A percentile compares a stretch with the other conserved stretches of the same genome.
phyloP scores from a whole-genome alignment of 768 basidiomycete genomes.

The Xerocomus potaroensis region DNA sequence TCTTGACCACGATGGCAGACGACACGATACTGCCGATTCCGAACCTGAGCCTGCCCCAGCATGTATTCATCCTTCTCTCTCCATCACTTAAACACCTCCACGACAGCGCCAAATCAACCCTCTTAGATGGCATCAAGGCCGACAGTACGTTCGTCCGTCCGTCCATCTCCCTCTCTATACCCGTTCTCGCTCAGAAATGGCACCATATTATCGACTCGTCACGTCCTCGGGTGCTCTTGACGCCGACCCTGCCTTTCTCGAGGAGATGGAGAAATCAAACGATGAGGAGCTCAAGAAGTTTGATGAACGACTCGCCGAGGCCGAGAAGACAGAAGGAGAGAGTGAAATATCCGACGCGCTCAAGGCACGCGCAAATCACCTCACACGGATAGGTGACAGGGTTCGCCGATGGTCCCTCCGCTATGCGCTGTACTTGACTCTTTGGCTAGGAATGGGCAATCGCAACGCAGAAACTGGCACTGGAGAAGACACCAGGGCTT shows the following conservation, averaged over 20 bases:
- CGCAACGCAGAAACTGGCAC: slow-evolving; percentile 74
- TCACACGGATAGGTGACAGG: slow-evolving; percentile 87
- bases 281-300: slow-evolving; percentile 65
- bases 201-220: slow-evolving; percentile 69
- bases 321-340: slow-evolving; percentile 88
- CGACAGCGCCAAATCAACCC: slow-evolving; percentile 54
- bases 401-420: slow-evolving; percentile 20
- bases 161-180: background rate
- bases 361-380: slow-evolving; percentile 76
- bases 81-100: slow-evolving; percentile 60
- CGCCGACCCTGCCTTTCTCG: slow-evolving; percentile 35
- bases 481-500: slow-evolving; percentile 89
- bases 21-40: slow-evolving; percentile 83
- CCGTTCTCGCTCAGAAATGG: slow-evolving; percentile 62
- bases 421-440: background rate
- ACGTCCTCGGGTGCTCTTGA: slow-evolving; percentile 44
- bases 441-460: slow-evolving; percentile 68
- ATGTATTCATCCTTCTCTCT: slow-evolving; percentile 68
- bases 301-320: slow-evolving; percentile 77
- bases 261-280: slow-evolving; percentile 50
- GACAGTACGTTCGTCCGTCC: slow-evolving; percentile 57
- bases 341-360: slow-evolving; percentile 89
- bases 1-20: slow-evolving; percentile 59
- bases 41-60: slow-evolving; percentile 77
- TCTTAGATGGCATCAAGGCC: slow-evolving; percentile 71